Evolutionary conservation across 1,139 yeast genomes (phyloP), one percentile per base, ranked within the genome.

Genomic region (Magnusiomyces sp.): DNA sequence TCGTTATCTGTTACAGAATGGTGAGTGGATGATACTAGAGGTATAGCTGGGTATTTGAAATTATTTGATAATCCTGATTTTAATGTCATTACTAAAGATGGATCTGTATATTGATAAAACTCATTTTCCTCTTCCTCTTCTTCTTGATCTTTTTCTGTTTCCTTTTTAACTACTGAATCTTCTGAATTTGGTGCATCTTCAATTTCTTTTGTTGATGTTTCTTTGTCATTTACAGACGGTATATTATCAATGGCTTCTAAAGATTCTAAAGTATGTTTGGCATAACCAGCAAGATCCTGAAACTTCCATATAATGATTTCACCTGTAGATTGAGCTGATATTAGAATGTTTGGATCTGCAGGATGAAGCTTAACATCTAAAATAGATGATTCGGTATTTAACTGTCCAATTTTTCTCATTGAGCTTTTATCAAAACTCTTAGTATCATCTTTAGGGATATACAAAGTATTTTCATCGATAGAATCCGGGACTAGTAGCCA

Each of bases 261-360:
- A n/a, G n/a, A n/a, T n/a, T n/a, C n/a, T n/a, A n/a, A n/a, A 19
- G 34, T 40, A 40, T 19, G 43, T 19, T 40, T 19, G 13, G n/a
- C 33, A 14, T 29, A 33, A 29, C 42, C 34, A 16, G 36, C 34
- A 16, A 41, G 19, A n/a, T 29, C 44, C 11, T 50, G 55, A 47
- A 69, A 66, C 23, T 60, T 68, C 97, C 97, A 90, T 2, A 84
- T 56, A 39, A 70, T 70, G 13, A 90, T 60, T 53, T 75, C 75
- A 1, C 97, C 97, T 0, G 88, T 83, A 0, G 95, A 85, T 62
- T 90, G 95, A 0, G 82, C 90, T 1, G 88, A 75, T 2, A 75
- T 73, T 2, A 89, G 56, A 5, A 75, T 43, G 9, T 70, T 57
- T 2, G 68, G 63, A 56, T 81, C 79, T 44, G 67, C 66, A 0